Evolutionary conservation across 2,329 filamentous ascomycete genomes (phyloP), one percentile per base, ranked within the genome.

Genomic region (Cladophialophora chaetospira): DNA sequence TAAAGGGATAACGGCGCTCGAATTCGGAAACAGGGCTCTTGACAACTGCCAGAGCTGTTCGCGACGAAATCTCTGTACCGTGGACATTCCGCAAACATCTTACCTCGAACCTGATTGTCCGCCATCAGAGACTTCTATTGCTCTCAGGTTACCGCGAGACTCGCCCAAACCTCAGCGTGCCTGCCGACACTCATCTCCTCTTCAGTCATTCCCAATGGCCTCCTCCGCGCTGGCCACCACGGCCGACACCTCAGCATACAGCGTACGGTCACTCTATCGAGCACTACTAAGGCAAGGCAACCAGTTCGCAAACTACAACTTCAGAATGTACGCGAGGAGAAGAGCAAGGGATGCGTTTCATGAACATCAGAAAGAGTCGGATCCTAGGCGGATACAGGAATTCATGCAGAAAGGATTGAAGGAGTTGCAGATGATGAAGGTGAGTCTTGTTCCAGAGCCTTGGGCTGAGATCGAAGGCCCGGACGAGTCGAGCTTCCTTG

Each of bases 261-360:
- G 77, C 66, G 76, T 72, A 35, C 74, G 77, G 42, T 78, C 76
- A 57, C 64, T 79, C 64, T 97, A 96, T 76, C 92, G 94, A 65
- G 93, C 93, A 69, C 80, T 99, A 67, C 80, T 97, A 68, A 88
- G 92, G 67, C 88, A 94, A 73, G 86, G 91, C 61, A 81, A 82
- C 61, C 89, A 96, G 70, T 97, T 99, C 74, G 84, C 91, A 61
- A 85, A 88, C 66, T 99, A 97, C 80, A 99, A 97, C 77, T 99
- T 97, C 82, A 86, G 94, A 76, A 93, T 97, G 73, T 99, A 99
- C 75, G 92, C 94, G 52, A 88, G 87, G 75, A 87, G 94, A 70
- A 85, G 93, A 73, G 96, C 94, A 71, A 84, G 83, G 72, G 94
- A 97, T 78, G 87, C 90, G 3, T 99, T 97, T 75, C 84, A 88